Evolutionary conservation across 2,329 filamentous ascomycete species (phyloP).

Genomic region (Pseudofabraea citricarpa): DNA sequence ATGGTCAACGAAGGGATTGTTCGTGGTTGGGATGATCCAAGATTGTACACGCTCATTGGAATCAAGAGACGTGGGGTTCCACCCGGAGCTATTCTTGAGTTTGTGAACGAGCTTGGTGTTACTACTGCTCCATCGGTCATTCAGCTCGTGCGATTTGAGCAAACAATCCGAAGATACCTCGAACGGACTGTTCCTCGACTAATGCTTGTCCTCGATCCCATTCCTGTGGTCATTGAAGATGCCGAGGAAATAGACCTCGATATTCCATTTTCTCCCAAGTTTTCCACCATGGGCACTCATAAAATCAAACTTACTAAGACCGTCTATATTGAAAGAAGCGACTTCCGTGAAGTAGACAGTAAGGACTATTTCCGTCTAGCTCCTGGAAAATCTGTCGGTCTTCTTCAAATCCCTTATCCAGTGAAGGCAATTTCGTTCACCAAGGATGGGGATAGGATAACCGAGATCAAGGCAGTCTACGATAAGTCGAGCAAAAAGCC

Average conservation of each 20-base stretch:
- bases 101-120: slow-evolving; percentile 87
- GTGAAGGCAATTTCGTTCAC: slow-evolving; percentile 68
- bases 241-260: slow-evolving; percentile 65
- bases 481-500: slow-evolving; percentile 68
- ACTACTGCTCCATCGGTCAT: slow-evolving; percentile 79
- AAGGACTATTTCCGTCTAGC: slow-evolving; percentile 75
- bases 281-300: slow-evolving; percentile 61
- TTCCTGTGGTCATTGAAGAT: slow-evolving; percentile 78
- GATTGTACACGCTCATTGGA: slow-evolving; percentile 81
- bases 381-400: slow-evolving; percentile 68
- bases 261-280: slow-evolving; percentile 78
- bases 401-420: slow-evolving; percentile 66
- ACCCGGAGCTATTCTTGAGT: slow-evolving; percentile 81
- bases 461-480: slow-evolving; percentile 60
- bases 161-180: slow-evolving; percentile 78
- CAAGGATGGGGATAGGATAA: slow-evolving; percentile 57
- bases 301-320: slow-evolving; percentile 64
- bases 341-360: slow-evolving; percentile 70
- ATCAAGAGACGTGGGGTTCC: slow-evolving; percentile 82
- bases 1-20: slow-evolving; percentile 76
- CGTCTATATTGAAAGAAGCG: slow-evolving; percentile 78
- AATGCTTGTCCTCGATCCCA: slow-evolving; percentile 83
- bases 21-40: slow-evolving; percentile 84
- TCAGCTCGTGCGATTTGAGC: slow-evolving; percentile 77
- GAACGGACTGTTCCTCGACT: slow-evolving; percentile 83